Base-by-base conservation (phyloP, 108 stramenopile genomes). In the Aurantiochytrium sp. region DNA sequence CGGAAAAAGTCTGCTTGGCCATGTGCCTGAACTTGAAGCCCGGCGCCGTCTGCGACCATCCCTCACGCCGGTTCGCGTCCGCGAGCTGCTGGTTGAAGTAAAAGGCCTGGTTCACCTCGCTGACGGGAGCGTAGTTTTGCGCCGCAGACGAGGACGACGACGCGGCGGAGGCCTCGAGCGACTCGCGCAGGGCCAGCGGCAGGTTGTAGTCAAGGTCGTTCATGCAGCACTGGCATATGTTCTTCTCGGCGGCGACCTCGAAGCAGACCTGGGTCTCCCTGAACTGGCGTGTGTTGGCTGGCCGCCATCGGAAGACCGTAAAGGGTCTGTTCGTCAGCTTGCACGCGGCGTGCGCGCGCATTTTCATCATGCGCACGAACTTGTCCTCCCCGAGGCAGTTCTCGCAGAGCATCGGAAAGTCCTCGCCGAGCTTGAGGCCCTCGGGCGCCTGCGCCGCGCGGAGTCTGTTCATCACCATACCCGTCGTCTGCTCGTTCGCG, bases 321-420 rank as follows among this genome's bases (percentile, higher is more conserved):
- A 96, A 98, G 17, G 98, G 97, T 27, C 94, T 90, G 24, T 97
- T 96, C 89, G 97, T 98, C 39, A 99, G 95, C 92, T 97, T 95
- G 92, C 99, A 99, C 89, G 98, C 98, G 48, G 22, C 68, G 42
- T 96, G 96, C 85, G 93, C 92, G 0, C 93, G 85, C 87, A 97
- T 95, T 68, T 96, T 96, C 41, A 97, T 97, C 99, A 99, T 99
- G 37, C 99, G 96, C 19, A 98, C 95, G 93, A 98, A 98, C 17
- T 97, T 97, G 87, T 98, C 98, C 89, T 98, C 97, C 31, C 99
- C 99, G 52, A 99, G 95, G 90, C 99, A 99, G 19, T 97, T 98
- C 92, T 99, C 99, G 89, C 99, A 99, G 17, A 98, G 96, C 22
- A 98, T 90, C 39, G 99, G 99, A 88, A 98, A 98, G 88, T 98